Base-by-base conservation (phyloP, 805 yeast genomes). In the Nakazawaea ishiwadae region DNA sequence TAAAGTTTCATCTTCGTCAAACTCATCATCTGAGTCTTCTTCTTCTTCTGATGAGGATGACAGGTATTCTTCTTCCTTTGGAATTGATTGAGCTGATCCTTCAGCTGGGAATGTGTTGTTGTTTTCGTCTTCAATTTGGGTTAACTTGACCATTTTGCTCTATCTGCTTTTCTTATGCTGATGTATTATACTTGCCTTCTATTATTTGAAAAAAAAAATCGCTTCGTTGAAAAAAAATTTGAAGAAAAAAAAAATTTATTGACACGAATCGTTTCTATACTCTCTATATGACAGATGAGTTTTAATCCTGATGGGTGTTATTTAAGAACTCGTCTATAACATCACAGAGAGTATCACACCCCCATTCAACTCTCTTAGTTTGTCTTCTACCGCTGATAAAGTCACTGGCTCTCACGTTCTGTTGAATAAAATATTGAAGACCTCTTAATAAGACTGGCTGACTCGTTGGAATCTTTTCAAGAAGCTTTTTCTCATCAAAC, bases 1-100 rank as follows among this genome's bases (percentile, higher is more conserved):
- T 14, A 93, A 51, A 24, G 96, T 81, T 71, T 93, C 99, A 58
- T 81, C 78, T 56, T 80, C 85, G 59, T 85, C 87, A 50, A 77
- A 86, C 52, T 85, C 95, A 48, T 80, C 87, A 44, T 81, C 85
- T 21, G 73, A 66, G 31, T 78, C 86, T 19, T 71, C 65, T 44
- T 80, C 87, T 29, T 67, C 68, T 37, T 64, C 72, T 31, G 63
- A 66, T 19, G 54, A 59, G 24, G 49, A 55, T 15, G 50, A 55
- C 5, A 62, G 63, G n/a, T 54, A 63, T 20, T 66, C 69, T 27
- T 54, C 63, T 32, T 63, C 60, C 35, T 59, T 65, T 43, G 48
- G 49, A 40, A 68, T 61, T 46, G 55, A 47, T 46, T 52, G n/a
- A n/a, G n/a, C 39, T 16, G 50, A 50, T 42, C 52, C 47, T 38